Base-by-base conservation (phyloP, 2,329 filamentous ascomycete genomes). In the Talaromyces piceae region DNA sequence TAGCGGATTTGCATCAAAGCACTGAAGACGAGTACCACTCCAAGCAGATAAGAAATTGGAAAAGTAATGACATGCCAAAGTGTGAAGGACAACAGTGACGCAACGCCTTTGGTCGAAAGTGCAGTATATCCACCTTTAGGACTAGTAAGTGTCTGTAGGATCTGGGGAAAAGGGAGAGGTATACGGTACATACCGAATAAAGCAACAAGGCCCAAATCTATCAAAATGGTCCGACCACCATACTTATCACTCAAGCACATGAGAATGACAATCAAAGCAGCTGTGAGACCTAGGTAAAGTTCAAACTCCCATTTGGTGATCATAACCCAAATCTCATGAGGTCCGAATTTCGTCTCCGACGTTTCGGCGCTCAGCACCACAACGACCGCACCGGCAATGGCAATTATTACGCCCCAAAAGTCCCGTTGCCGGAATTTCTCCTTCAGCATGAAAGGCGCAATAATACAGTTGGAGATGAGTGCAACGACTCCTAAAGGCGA, bases 1-100 rank as follows among this genome's bases (percentile, higher is more conserved):
- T 97, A 98, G 65, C 89, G 91, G 60, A 98, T 91, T 71, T 98
- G 93, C 86, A 97, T 90, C 54, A 98, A 76, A 5, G 93, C 93
- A 1, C 91, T 97, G 43, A 75, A 79, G 16, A 93, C 77, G 23
- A 98, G 78, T 45, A 97, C 78, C 47, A 86, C 74, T 7, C 93
- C 68, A n/a, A 98, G 79, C 1, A 83, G 80, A 64, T 97, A 98
- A 18, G 90, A 94, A 54, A 98, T 86, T 0, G 91, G 91, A 30
- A 91, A 97, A 0, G 89, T 86, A 57, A 98, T 88, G 13, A 88
- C 88, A 60, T 87, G 83, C 78, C 91, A 88, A 18, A 97, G 79
- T 0, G 87, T 95, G 47, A 89, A 91, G 0, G 93, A 96, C 18
- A 98, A 78, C 73, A 98, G 84, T 0, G 93, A 97, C 1, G 93